A percentile compares a stretch with the other conserved stretches of the same genome.
phyloP scores from a whole-genome alignment of 1,284 basidiomycete genomes.

The Ustilago vetiveriae region DNA sequence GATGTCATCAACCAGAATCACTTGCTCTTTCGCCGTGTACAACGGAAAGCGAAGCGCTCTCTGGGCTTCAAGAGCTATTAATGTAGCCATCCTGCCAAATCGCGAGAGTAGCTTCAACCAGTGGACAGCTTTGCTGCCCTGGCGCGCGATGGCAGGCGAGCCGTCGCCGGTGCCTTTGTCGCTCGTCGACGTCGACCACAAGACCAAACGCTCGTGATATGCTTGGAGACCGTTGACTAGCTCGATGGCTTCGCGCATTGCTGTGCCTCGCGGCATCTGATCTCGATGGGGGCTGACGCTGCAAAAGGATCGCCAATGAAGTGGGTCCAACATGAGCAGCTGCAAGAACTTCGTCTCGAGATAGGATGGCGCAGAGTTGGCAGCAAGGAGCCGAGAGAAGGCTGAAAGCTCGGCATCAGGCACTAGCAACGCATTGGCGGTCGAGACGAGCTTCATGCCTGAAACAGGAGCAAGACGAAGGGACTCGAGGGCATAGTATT shows the following conservation, averaged over 20 bases:
- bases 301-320: constrained; percentile 57
- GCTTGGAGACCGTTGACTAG: constrained; percentile 24
- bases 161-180: neutral
- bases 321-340: constrained; percentile 48
- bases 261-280: constrained; percentile 15
- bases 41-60: constrained; percentile 8
- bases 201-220: constrained; percentile 1
- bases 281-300: neutral
- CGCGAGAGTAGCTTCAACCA: neutral
- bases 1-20: constrained; percentile 12
- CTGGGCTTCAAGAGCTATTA: constrained; percentile 15
- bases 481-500: constrained; percentile 72
- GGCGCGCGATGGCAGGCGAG: no score
- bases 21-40: constrained; percentile 6
- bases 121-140: neutral
- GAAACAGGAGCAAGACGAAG: constrained; percentile 64
- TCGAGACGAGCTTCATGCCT: constrained; percentile 37
- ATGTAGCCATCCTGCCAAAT: constrained; percentile 1
- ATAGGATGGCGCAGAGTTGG: constrained; percentile 8
- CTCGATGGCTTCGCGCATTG: constrained; percentile 33
- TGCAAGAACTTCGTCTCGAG: constrained; percentile 39
- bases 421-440: constrained; percentile 17
- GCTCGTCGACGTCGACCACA: no score
- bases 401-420: constrained; percentile 15
- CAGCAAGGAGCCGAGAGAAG: neutral